Conservation (phyloP, 805 yeast species). For the Wickerhamomyces kurtzmanii region DNA sequence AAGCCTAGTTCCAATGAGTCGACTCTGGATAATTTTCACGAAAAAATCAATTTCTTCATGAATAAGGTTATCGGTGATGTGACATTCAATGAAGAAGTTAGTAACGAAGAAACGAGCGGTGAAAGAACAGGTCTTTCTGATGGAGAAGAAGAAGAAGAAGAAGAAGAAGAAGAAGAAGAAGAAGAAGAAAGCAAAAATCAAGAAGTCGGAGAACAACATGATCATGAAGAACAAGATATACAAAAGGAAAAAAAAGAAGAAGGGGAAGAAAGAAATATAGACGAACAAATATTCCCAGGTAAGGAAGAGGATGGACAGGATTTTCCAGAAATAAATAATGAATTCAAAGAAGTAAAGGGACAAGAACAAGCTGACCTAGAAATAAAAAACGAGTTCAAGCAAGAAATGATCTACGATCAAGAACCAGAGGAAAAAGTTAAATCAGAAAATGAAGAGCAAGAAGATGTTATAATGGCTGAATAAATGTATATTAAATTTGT, state of each 20-base stretch:
- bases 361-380: too few relatives aligned
- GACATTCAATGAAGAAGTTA: constrained; percentile 6
- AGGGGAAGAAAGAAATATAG: not conserved
- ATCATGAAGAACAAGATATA: too few relatives aligned
- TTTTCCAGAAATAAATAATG: not conserved
- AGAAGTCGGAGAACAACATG: not conserved
- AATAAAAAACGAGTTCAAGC: too few relatives aligned
- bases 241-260: constrained; percentile 1
- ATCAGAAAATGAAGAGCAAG: too few relatives aligned
- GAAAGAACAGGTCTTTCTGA: constrained; percentile 4
- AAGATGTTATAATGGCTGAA: too few relatives aligned
- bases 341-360: not conserved
- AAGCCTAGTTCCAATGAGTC: too few relatives aligned
- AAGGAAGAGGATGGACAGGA: not conserved
- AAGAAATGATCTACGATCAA: too few relatives aligned
- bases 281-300: not conserved
- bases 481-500: too few relatives aligned
- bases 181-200: constrained; percentile 1
- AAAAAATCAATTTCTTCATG: constrained; percentile 6
- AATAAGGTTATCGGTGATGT: constrained; percentile 3
- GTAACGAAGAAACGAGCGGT: not conserved
- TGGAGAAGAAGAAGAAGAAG: constrained; percentile 5
- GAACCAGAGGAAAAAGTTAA: too few relatives aligned
- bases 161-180: constrained; percentile 2
- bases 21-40: constrained; percentile 1